Evolutionary conservation across 75 land plant species (phyloP).

Genomic region (Picea sitchensis): DNA sequence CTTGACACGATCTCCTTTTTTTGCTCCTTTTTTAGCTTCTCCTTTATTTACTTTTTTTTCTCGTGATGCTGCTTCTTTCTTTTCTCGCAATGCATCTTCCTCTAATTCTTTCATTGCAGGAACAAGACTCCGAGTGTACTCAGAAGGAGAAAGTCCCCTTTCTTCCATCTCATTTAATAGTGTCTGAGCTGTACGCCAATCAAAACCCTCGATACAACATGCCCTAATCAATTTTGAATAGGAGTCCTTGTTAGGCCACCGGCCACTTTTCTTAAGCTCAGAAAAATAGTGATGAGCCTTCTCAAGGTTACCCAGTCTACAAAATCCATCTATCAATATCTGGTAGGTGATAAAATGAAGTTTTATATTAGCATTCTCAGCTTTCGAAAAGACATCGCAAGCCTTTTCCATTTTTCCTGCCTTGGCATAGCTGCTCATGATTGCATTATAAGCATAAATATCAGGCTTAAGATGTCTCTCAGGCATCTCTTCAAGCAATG

Average conservation of each 20-base stretch:
- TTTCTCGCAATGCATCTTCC: slow-evolving; percentile 19
- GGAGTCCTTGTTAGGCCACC: slow-evolving; percentile 36
- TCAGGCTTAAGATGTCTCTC: slow-evolving; percentile 49
- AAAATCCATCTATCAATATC: slow-evolving; percentile 48
- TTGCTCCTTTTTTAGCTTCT: too few species aligned
- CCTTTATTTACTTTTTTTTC: too few species aligned
- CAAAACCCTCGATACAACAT: slow-evolving; percentile 46
- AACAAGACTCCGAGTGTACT: slow-evolving; percentile 48
- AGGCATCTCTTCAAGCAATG: slow-evolving; percentile 42
- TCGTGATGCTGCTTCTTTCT: too few species aligned
- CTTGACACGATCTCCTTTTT: too few species aligned
- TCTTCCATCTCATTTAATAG: slow-evolving; percentile 57
- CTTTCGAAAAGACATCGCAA: slow-evolving; percentile 34
- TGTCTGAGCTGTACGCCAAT: slow-evolving; percentile 53
- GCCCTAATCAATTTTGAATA: slow-evolving; percentile 57
- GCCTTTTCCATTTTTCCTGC: slow-evolving; percentile 54
- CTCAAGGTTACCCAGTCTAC: slow-evolving; percentile 46
- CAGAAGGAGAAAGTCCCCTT: slow-evolving; percentile 37
- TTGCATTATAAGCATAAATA: slow-evolving; percentile 51
- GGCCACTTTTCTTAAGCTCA: slow-evolving; percentile 53
- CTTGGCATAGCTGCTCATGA: slow-evolving; percentile 58
- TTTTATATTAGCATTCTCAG: slow-evolving; percentile 46
- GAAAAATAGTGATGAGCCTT: slow-evolving; percentile 43
- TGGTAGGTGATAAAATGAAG: slow-evolving; percentile 40
- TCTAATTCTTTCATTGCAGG: slow-evolving; percentile 50